Evolutionary conservation across 306 rosid species (phyloP).

Genomic region (Begonia peltatifolia): DNA sequence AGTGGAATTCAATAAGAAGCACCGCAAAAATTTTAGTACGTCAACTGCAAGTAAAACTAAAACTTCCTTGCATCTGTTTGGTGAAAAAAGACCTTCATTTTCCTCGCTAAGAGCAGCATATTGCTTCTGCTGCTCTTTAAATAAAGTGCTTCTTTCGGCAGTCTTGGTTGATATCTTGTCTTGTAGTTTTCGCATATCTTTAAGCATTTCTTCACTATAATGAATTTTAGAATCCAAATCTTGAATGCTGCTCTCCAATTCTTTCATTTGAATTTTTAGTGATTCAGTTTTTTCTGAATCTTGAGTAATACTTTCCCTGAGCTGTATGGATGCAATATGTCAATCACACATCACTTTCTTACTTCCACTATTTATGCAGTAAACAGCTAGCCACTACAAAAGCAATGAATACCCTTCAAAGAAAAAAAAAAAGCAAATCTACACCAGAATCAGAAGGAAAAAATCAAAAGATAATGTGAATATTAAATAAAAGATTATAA

Average conservation of each 20-base stretch:
- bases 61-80: conserved; percentile 8
- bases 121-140: conserved; percentile 49
- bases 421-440: neutral
- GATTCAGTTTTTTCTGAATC: conserved; percentile 68
- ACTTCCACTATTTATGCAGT: neutral
- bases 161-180: conserved; percentile 49
- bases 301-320: conserved; percentile 71
- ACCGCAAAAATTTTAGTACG: conserved; percentile 4
- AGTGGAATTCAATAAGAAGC: conserved; percentile 3
- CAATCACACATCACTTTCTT: neutral
- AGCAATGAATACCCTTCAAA: neutral
- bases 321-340: conserved; percentile 28
- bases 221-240: conserved; percentile 46
- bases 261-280: conserved; percentile 40
- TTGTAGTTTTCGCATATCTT: conserved; percentile 43
- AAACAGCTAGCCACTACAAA: neutral
- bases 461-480: neutral
- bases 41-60: neutral
- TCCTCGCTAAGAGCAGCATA: conserved; percentile 56
- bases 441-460: neutral
- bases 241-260: conserved; percentile 51
- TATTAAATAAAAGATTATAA: neutral
- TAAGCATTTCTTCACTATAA: conserved; percentile 30
- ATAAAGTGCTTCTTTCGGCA: conserved; percentile 53
- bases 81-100: conserved; percentile 48